These are phyloP conservation scores for Camellia lanceoleosa DNA, from an alignment of 148 eudicot genomes.

Conservation along the genomic window DNA sequence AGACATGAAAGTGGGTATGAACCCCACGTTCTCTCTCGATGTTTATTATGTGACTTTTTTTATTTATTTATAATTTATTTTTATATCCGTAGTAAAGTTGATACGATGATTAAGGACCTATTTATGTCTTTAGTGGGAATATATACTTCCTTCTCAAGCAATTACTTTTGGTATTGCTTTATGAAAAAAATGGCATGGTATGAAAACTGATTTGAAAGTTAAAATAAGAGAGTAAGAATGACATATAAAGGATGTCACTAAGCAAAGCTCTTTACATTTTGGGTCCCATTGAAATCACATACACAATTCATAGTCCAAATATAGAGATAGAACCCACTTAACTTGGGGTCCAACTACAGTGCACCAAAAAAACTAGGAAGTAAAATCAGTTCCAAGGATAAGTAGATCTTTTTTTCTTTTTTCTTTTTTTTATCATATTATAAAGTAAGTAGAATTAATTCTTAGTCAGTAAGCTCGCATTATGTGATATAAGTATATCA, in stretches of 20 bases:
- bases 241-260: background rate
- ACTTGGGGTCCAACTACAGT: background rate
- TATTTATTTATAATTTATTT: too few species aligned
- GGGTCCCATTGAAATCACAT: background rate
- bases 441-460: too few species aligned
- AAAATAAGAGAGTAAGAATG: background rate
- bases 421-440: too few species aligned
- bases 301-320: background rate
- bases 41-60: too few species aligned
- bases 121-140: slow-evolving; percentile 6
- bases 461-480: too few species aligned
- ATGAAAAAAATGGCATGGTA: background rate
- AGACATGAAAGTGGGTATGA: too few species aligned
- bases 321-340: background rate
- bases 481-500: too few species aligned
- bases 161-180: background rate
- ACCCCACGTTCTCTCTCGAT: too few species aligned
- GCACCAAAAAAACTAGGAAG: too few species aligned
- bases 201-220: background rate
- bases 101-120: slow-evolving; percentile 4
- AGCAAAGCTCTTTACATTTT: background rate
- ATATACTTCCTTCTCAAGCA: slow-evolving; percentile 13
- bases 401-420: too few species aligned
- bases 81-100: too few species aligned
- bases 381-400: too few species aligned